Evolutionary conservation across 768 basidiomycete genomes (phyloP), one percentile per base, ranked within the genome.

Genomic region (Suillus plorans): DNA sequence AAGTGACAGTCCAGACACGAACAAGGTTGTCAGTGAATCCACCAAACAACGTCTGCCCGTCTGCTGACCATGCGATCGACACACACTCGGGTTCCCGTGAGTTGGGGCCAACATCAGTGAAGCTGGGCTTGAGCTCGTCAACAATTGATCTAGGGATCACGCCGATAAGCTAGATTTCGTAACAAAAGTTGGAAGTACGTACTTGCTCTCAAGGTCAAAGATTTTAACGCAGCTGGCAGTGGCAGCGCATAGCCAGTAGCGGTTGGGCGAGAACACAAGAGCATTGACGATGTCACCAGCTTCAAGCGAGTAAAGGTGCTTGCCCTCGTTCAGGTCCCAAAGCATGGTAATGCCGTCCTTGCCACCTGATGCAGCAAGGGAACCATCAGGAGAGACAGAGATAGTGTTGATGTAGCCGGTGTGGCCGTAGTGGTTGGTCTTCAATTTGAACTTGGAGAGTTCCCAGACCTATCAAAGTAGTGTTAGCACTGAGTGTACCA

Each of bases 291-390:
- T 84, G 78, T 99, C 94, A 66, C 96, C 96, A 57, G 97, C 97
- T 80, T 99, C 97, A 65, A 99, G 91, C 62, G 95, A 98, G 87
- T 99, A 99, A 74, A 99, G 89, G 86, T 99, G 97, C 84, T 98
- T 99, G 85, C 95, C 96, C 85, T 99, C 97, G 82, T 98, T 99
- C 74, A 99, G 84, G 79, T 99, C 97, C 97, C 97, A 99, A 68
- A 98, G 91, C 96, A 98, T 98, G 78, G 96, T 97, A 80, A 98
- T 97, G 67, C 96, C 96, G 79, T 99, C 97, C 82, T 99, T 99
- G 74, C 97, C 97, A 76, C 97, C 97, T 58, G 97, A 99, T 57
- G 97, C 97, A 71, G 97, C 96, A 74, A 99, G 88, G 31, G 97
- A 99, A 69, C 97, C 97, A 76, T 99, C 97, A 61, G 97, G 97